phyloP scores from a whole-genome alignment of 1,284 basidiomycete genomes.

The Flammula alnicola region DNA sequence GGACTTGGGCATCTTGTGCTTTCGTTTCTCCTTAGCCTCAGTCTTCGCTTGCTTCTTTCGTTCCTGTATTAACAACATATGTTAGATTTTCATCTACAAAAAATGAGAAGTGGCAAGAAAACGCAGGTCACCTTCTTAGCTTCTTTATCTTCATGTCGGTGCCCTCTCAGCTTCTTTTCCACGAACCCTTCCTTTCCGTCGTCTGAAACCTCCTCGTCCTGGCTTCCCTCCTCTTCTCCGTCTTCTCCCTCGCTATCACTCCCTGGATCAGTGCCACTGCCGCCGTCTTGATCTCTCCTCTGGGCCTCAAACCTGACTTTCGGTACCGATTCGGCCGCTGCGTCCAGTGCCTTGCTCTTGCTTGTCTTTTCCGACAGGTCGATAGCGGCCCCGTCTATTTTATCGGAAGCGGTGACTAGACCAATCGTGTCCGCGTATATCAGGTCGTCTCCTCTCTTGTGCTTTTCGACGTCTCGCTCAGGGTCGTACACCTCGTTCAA shows the following conservation, averaged over 20 bases:
- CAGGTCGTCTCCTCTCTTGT: conserved; percentile 73
- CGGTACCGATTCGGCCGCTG: conserved; percentile 1
- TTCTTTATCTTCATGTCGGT: conserved; percentile 91
- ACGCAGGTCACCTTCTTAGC: conserved; percentile 75
- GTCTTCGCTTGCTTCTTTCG: conserved; percentile 89
- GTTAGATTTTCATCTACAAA: conserved; percentile 4
- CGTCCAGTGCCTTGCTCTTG: conserved; percentile 18
- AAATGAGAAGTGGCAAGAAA: conserved; percentile 8
- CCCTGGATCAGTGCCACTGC: conserved; percentile 29
- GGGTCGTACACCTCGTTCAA: conserved; percentile 93
- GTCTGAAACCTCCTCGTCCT: conserved; percentile 37
- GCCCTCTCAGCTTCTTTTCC: conserved; percentile 74
- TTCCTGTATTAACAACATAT: conserved; percentile 56
- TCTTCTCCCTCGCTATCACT: conserved; percentile 36
- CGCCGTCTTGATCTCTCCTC: conserved; percentile 20
- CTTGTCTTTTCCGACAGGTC: conserved; percentile 14
- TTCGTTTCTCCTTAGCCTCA: conserved; percentile 85
- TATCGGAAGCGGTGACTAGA: conserved; percentile 51
- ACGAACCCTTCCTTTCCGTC: conserved; percentile 43
- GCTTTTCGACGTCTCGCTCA: conserved; percentile 83
- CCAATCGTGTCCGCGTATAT: conserved; percentile 90
- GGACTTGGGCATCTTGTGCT: conserved; percentile 91
- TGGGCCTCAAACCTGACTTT: conserved; percentile 26
- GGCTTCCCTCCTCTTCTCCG: conserved; percentile 29
- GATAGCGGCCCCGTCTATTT: conserved; percentile 11